phyloP scores from a whole-genome alignment of 2,329 filamentous ascomycete species.

The Tolypocladium inflatum region DNA sequence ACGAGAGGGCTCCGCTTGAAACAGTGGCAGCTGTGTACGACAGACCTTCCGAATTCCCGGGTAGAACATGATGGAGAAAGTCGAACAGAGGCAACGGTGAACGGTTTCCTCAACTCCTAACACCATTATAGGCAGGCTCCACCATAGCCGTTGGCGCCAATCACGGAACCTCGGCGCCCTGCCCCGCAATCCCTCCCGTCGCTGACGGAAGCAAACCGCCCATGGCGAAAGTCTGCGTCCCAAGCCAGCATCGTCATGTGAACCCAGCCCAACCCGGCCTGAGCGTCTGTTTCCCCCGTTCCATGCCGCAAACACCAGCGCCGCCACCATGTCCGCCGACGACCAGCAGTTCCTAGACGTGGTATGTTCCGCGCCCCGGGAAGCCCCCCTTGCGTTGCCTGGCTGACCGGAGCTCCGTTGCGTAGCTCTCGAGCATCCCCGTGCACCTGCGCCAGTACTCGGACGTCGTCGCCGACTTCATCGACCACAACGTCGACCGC shows the following conservation, averaged over 20 bases:
- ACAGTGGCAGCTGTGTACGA: too few relatives aligned
- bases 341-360: slow-evolving; percentile 71
- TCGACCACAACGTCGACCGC: slow-evolving; percentile 73
- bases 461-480: slow-evolving; percentile 63
- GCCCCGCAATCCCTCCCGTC: background rate
- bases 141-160: background rate
- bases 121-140: background rate
- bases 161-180: slow-evolving; percentile 4
- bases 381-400: background rate
- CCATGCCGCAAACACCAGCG: slow-evolving; percentile 2
- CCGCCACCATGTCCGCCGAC: slow-evolving; percentile 60
- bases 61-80: background rate
- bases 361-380: slow-evolving; percentile 36
- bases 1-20: too few relatives aligned
- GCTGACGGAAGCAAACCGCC: slow-evolving; percentile 2
- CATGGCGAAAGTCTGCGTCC: background rate
- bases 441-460: slow-evolving; percentile 63
- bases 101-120: background rate
- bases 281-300: background rate
- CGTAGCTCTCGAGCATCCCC: slow-evolving; percentile 41
- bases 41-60: too few relatives aligned
- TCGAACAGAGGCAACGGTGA: too few relatives aligned
- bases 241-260: slow-evolving; percentile 3
- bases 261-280: slow-evolving; percentile 1
- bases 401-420: slow-evolving; percentile 2